These are phyloP conservation scores for Globisporangium canariense DNA, from an alignment of 352 stramenopile species.

Conservation along the genomic window DNA sequence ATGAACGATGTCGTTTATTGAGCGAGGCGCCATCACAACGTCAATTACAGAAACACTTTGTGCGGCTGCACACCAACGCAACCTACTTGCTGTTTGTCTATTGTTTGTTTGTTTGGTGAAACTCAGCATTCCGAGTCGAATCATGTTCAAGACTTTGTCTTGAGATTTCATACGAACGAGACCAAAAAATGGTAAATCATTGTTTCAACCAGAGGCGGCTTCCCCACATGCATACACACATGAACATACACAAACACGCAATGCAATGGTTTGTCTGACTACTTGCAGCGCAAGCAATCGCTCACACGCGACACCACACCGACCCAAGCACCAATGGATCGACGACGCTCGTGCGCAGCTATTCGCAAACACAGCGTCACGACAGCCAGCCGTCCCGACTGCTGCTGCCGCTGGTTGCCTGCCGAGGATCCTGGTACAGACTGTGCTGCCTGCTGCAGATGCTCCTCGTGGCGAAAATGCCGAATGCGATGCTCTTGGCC, in stretches of 20 bases:
- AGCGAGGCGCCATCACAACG: background rate
- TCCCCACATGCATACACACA: constrained; percentile 8
- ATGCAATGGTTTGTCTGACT: background rate
- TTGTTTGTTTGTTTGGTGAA: constrained; percentile 15
- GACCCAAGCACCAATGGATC: too few species aligned
- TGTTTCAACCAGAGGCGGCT: constrained; percentile 21
- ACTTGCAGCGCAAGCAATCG: background rate
- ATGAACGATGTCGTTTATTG: background rate
- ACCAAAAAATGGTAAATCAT: constrained; percentile 70
- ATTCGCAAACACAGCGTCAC: too few species aligned
- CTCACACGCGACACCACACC: background rate
- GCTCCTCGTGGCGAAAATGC: constrained; percentile 9
- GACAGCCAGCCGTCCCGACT: background rate
- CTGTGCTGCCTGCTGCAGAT: background rate
- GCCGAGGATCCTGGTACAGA: background rate
- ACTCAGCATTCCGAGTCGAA: constrained; percentile 60
- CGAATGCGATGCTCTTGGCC: constrained; percentile 1
- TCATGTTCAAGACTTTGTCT: constrained; percentile 30
- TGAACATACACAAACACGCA: background rate
- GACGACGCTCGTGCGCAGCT: too few species aligned
- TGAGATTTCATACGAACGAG: constrained; percentile 54
- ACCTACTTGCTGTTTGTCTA: background rate
- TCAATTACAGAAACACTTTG: too few species aligned
- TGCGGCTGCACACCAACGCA: background rate
- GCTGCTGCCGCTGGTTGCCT: background rate